These are phyloP conservation scores for Pistacia atlantica DNA, from an alignment of 345 rosid genomes.

Conservation along the genomic window DNA sequence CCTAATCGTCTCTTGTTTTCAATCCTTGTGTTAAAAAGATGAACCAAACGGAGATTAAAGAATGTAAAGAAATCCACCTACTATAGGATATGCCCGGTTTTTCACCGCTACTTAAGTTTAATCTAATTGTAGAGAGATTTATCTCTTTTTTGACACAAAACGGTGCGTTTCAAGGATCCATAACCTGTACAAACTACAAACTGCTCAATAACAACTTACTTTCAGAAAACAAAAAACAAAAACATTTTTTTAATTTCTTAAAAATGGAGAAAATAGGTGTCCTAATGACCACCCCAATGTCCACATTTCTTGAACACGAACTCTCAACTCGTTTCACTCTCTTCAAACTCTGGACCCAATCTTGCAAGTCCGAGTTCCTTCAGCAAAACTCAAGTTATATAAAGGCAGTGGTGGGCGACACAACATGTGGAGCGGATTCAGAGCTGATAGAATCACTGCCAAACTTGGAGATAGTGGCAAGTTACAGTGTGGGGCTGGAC, in stretches of 20 bases:
- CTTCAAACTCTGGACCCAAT: conserved; percentile 45
- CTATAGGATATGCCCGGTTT: too few species aligned
- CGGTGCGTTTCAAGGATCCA: too few species aligned
- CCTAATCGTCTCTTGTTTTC: too few species aligned
- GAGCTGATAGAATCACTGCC: conserved; percentile 66
- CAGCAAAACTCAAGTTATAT: conserved; percentile 44
- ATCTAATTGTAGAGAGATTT: too few species aligned
- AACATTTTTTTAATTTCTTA: background rate
- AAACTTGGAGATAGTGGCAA: conserved; percentile 70
- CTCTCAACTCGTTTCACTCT: conserved; percentile 75
- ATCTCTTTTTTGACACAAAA: too few species aligned
- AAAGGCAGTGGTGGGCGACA: conserved; percentile 77
- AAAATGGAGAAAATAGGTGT: conserved; percentile 74
- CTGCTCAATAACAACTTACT: too few species aligned
- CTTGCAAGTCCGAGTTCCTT: conserved; percentile 49
- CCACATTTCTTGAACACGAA: conserved; percentile 59
- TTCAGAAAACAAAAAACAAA: too few species aligned
- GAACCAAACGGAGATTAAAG: too few species aligned
- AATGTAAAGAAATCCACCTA: too few species aligned
- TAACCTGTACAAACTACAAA: too few species aligned
- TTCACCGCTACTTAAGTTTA: too few species aligned
- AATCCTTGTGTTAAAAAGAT: too few species aligned
- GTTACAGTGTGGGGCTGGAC: conserved; percentile 82
- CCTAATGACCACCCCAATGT: conserved; percentile 70
- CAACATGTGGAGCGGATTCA: conserved; percentile 66